phyloP scores from a whole-genome alignment of 2,329 filamentous ascomycete genomes.

The Pyrenophora graminea region DNA sequence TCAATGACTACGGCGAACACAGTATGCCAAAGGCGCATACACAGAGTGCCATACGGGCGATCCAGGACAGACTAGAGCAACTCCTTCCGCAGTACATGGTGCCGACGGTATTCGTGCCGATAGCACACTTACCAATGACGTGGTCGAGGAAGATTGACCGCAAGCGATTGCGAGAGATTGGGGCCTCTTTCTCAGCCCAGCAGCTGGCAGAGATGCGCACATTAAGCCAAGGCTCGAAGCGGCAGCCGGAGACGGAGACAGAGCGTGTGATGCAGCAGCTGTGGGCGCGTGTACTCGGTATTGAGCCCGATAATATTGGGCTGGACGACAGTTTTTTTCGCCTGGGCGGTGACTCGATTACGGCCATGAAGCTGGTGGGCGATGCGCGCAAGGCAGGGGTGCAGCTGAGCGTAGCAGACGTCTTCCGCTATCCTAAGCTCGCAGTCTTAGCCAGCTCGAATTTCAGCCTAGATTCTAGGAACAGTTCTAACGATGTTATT shows the following conservation, averaged over 20 bases:
- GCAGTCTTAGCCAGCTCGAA: too few relatives aligned
- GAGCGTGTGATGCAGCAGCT: constrained; percentile 10
- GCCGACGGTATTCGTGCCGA: constrained; percentile 50
- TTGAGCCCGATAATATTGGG: constrained; percentile 4
- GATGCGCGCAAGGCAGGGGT: too few relatives aligned
- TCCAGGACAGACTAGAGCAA: background rate
- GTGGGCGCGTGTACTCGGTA: constrained; percentile 6
- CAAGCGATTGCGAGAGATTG: constrained; percentile 22
- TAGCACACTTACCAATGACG: constrained; percentile 50
- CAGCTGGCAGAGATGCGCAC: background rate
- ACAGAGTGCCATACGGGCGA: background rate
- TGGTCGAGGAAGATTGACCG: constrained; percentile 50
- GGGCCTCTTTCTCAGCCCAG: background rate
- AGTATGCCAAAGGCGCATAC: background rate
- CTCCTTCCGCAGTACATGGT: constrained; percentile 45
- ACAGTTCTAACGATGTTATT: too few relatives aligned
- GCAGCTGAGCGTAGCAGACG: too few relatives aligned
- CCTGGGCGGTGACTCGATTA: too few relatives aligned
- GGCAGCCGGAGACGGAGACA: background rate
- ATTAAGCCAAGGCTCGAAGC: background rate
- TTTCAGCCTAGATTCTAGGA: too few relatives aligned
- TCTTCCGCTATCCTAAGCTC: too few relatives aligned
- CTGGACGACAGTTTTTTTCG: background rate
- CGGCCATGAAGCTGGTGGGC: too few relatives aligned
- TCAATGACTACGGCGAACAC: background rate